phyloP scores from a whole-genome alignment of 2,329 filamentous ascomycete genomes.

The Arthrobotrys pseudoclavata region DNA sequence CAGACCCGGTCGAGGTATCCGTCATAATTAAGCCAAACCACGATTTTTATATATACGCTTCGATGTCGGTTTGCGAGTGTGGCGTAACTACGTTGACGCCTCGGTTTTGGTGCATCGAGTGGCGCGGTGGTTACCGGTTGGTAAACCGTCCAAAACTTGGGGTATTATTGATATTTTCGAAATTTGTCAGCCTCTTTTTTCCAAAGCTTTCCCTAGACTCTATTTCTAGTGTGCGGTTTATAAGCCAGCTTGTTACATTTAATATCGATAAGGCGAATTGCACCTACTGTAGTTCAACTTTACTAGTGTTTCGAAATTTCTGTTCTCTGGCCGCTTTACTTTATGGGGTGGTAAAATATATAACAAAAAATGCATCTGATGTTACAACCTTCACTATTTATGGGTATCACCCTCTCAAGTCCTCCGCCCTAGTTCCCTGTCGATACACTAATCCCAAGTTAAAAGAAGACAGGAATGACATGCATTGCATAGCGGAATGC shows the following conservation, averaged over 20 bases:
- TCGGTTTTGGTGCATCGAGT: no score
- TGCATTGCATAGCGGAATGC: slow-evolving; percentile 29
- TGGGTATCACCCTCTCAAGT: not conserved
- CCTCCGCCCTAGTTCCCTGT: slow-evolving; percentile 8
- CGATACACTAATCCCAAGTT: slow-evolving; percentile 7
- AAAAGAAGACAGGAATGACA: slow-evolving; percentile 11
- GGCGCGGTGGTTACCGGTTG: not conserved
- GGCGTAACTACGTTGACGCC: no score
- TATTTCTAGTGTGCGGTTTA: not conserved
- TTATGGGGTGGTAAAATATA: no score
- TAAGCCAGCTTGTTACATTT: no score
- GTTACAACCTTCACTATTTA: not conserved
- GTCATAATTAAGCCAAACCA: no score
- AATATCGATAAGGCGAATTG: no score
- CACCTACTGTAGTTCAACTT: not conserved
- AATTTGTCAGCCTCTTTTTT: not conserved
- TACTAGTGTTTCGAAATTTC: not conserved
- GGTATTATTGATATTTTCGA: not conserved
- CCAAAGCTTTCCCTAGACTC: not conserved
- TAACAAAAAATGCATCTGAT: no score
- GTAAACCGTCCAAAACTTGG: not conserved
- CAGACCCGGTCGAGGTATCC: no score
- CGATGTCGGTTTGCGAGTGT: no score
- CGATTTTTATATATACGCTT: no score
- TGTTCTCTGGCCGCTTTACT: no score